Percentiles rank a stretch among this genome's conserved stretches.
Evolutionary conservation across 192 early-diverging fungal genomes (phyloP).

Genomic region (Allomyces javanicus): DNA sequence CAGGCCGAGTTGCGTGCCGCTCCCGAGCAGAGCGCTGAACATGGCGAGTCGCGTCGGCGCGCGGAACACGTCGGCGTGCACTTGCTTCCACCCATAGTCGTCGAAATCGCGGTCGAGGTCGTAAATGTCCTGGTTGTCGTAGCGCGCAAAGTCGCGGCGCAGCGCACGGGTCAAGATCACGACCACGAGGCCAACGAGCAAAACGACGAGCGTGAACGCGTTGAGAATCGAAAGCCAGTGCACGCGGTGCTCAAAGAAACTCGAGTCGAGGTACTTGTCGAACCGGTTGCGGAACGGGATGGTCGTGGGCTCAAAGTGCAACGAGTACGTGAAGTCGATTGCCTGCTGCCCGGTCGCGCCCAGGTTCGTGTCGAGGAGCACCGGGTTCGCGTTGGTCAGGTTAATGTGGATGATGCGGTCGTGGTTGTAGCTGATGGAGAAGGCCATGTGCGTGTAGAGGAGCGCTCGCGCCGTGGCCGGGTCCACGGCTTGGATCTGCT

Average conservation of each 20-base stretch:
- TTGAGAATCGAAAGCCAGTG: conserved; percentile 93
- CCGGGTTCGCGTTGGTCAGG: conserved; percentile 15
- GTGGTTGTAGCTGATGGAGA: neutral
- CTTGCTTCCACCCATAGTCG: conserved; percentile 95
- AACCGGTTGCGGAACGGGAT: conserved; percentile 54
- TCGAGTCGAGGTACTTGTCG: conserved; percentile 58
- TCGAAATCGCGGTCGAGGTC: conserved; percentile 63
- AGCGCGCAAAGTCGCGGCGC: conserved; percentile 80
- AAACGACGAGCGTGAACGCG: conserved; percentile 79
- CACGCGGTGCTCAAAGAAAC: conserved; percentile 73
- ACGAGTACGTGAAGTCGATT: conserved; percentile 53
- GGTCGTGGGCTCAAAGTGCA: conserved; percentile 31
- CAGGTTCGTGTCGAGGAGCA: conserved; percentile 9
- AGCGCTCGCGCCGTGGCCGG: neutral
- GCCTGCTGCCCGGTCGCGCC: conserved; percentile 1
- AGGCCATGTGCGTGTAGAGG: neutral
- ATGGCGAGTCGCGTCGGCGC: conserved; percentile 51
- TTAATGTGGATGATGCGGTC: conserved; percentile 30
- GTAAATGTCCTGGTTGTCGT: conserved; percentile 52
- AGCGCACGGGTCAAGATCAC: conserved; percentile 75
- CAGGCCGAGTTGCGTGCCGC: conserved; percentile 57
- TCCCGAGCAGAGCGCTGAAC: conserved; percentile 64
- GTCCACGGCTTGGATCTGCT: neutral
- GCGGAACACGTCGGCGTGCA: conserved; percentile 97
- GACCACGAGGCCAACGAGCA: conserved; percentile 76